These are phyloP conservation scores for Talaromyces piceae DNA, from an alignment of 2,329 filamentous ascomycete genomes.

Conservation along the genomic window DNA sequence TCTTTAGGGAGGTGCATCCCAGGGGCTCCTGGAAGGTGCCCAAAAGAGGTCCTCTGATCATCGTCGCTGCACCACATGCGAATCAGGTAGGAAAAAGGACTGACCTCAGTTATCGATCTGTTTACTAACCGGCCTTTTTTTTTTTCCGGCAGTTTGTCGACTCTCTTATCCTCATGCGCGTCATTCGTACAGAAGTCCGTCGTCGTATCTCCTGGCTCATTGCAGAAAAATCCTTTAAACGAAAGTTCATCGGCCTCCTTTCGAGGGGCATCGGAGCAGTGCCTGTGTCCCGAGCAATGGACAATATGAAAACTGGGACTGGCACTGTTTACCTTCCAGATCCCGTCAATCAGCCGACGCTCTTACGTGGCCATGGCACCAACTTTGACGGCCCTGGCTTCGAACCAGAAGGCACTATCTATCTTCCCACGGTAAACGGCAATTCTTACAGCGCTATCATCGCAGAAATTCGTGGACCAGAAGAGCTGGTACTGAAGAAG, in stretches of 20 bases:
- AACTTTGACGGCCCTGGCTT: constrained; percentile 68
- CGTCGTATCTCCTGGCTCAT: constrained; percentile 89
- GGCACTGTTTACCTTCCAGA: constrained; percentile 86
- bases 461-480: constrained; percentile 66
- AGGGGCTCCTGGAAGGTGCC: constrained; percentile 93
- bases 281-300: constrained; percentile 86
- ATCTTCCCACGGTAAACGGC: constrained; percentile 77
- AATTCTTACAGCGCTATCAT: constrained; percentile 77
- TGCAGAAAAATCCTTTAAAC: constrained; percentile 88
- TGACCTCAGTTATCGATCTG: neutral
- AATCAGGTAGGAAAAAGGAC: constrained; percentile 61
- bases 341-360: constrained; percentile 72
- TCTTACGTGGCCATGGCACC: constrained; percentile 72
- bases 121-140: constrained; percentile 10
- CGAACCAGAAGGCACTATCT: constrained; percentile 73
- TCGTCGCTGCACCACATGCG: constrained; percentile 93
- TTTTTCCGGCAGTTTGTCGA: constrained; percentile 68
- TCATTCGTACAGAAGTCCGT: constrained; percentile 75
- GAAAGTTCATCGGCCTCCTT: constrained; percentile 79
- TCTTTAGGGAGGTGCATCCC: constrained; percentile 96
- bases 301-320: constrained; percentile 69
- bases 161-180: constrained; percentile 85
- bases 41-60: constrained; percentile 77
- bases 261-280: constrained; percentile 81
- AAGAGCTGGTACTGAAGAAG: constrained; percentile 80